phyloP scores from a whole-genome alignment of 2,329 filamentous ascomycete genomes.

The Bipolaris victoriae region DNA sequence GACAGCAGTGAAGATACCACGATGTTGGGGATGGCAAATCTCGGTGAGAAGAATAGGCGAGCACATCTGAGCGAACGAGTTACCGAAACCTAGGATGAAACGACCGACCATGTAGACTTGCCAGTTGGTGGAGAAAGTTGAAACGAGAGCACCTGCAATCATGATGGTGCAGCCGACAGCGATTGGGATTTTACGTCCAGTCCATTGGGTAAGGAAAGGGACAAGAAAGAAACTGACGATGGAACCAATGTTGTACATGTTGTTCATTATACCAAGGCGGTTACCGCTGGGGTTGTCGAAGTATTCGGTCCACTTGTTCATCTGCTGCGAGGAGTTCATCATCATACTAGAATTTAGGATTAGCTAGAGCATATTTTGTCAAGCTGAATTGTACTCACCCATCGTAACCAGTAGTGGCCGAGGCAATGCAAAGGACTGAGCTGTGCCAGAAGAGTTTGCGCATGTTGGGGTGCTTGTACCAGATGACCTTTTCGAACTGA shows the following conservation, averaged over 20 bases:
- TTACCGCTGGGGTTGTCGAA: conserved; percentile 49
- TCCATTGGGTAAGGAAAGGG: conserved; percentile 50
- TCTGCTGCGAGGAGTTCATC: conserved; percentile 53
- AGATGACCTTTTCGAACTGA: conserved; percentile 58
- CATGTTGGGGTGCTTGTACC: conserved; percentile 61
- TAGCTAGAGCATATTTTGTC: neutral
- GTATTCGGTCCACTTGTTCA: conserved; percentile 47
- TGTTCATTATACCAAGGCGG: conserved; percentile 54
- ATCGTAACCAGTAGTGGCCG: conserved; percentile 64
- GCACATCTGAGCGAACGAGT: conserved; percentile 67
- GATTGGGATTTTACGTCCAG: conserved; percentile 53
- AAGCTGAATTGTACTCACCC: conserved; percentile 48
- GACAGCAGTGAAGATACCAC: conserved; percentile 67
- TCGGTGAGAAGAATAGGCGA: conserved; percentile 70
- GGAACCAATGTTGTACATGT: conserved; percentile 52
- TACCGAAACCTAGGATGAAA: conserved; percentile 70
- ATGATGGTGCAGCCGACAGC: conserved; percentile 53
- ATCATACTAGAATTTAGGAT: conserved; percentile 45
- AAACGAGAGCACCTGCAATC: conserved; percentile 50
- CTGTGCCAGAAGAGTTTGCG: conserved; percentile 62
- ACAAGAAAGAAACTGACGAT: conserved; percentile 46
- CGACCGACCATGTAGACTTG: conserved; percentile 63
- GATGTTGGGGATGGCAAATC: conserved; percentile 71
- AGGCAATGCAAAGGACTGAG: conserved; percentile 59
- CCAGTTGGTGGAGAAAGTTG: conserved; percentile 33